Evolutionary conservation across 2,329 filamentous ascomycete species (phyloP).

Genomic region (Teratosphaeria gauchensis): DNA sequence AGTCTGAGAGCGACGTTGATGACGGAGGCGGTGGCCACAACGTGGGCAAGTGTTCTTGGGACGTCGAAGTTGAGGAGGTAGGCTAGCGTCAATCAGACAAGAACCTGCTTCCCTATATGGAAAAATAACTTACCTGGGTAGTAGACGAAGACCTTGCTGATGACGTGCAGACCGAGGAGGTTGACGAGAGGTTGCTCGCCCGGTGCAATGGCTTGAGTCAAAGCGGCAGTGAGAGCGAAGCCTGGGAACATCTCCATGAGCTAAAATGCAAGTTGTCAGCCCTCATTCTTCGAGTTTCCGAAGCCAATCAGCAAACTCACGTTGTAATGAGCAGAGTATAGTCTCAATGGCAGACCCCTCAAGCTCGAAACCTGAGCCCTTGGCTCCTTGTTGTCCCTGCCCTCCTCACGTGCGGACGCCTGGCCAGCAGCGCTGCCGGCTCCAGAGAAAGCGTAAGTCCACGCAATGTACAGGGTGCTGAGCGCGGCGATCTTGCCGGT

Average conservation of each 20-base stretch:
- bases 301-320: not conserved
- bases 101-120: not conserved
- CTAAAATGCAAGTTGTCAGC: not conserved
- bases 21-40: constrained; percentile 19
- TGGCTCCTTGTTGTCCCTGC: constrained; percentile 20
- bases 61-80: constrained; percentile 17
- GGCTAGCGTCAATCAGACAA: constrained; percentile 4
- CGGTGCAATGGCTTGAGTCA: constrained; percentile 21
- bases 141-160: constrained; percentile 21
- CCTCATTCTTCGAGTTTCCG: not conserved
- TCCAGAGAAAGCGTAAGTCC: constrained; percentile 20
- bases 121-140: not conserved
- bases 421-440: constrained; percentile 17
- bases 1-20: constrained; percentile 20
- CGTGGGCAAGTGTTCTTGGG: constrained; percentile 14
- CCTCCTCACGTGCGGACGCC: constrained; percentile 14
- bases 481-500: constrained; percentile 21
- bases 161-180: constrained; percentile 22
- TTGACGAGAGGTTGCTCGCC: constrained; percentile 20
- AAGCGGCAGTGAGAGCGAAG: constrained; percentile 17
- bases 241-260: constrained; percentile 15
- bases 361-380: constrained; percentile 12
- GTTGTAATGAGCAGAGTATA: constrained; percentile 19
- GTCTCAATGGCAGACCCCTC: constrained; percentile 17
- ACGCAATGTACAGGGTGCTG: constrained; percentile 17